A percentile compares a stretch with the other conserved stretches of the same genome.
Conservation (phyloP, 176 grass and related monocot species). For the Oryza meridionalis region DNA sequence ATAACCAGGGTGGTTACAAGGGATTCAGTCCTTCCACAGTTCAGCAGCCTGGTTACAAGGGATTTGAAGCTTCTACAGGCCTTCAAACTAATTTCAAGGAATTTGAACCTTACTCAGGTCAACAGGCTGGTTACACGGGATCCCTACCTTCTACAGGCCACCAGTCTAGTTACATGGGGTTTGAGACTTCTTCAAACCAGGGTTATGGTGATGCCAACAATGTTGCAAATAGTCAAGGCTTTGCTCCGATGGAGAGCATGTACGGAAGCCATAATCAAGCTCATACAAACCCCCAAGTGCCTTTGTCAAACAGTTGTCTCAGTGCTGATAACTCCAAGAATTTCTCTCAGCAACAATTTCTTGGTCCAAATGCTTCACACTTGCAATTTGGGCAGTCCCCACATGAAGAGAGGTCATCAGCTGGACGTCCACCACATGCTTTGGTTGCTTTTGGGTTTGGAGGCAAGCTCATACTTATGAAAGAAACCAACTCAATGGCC, state of each 20-base stretch:
- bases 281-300: conserved; percentile 42
- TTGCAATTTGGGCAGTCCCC: conserved; percentile 56
- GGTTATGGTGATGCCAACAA: conserved; percentile 52
- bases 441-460: conserved; percentile 93
- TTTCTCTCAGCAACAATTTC: conserved; percentile 66
- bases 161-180: conserved; percentile 37
- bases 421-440: conserved; percentile 80
- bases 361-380: conserved; percentile 60
- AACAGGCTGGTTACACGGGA: conserved; percentile 48
- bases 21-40: conserved; percentile 31
- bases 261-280: conserved; percentile 42
- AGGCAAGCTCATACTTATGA: conserved; percentile 82
- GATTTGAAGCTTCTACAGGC: conserved; percentile 24
- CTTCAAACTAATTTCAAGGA: conserved; percentile 25
- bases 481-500: conserved; percentile 64
- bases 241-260: conserved; percentile 51
- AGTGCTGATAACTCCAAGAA: conserved; percentile 55
- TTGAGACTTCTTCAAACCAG: conserved; percentile 47
- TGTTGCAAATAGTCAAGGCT: conserved; percentile 39
- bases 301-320: conserved; percentile 63
- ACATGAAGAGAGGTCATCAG: conserved; percentile 63
- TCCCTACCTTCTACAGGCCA: conserved; percentile 40
- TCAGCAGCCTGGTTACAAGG: conserved; percentile 32
- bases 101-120: conserved; percentile 41
- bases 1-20: conserved; percentile 32